A percentile compares a stretch with the other conserved stretches of the same genome.
Evolutionary conservation across 441 rosid species (phyloP).

Genomic region (Corymbia calophylla): DNA sequence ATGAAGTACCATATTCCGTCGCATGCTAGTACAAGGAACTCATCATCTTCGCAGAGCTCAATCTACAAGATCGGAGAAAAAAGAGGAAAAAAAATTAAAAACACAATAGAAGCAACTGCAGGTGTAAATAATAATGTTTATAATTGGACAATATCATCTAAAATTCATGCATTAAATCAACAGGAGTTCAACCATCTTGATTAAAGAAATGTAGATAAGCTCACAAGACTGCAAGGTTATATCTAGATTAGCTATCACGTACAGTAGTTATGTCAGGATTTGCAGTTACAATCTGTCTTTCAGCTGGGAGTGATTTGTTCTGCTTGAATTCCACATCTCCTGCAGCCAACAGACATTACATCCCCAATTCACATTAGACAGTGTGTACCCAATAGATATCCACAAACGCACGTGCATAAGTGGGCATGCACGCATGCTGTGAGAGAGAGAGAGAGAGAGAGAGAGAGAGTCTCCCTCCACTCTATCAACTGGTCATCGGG

Average conservation of each 20-base stretch:
- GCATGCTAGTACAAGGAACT: conserved; percentile 86
- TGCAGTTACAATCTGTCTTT: conserved; percentile 36
- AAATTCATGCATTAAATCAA: background rate
- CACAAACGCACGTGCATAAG: background rate
- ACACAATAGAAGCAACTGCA: background rate
- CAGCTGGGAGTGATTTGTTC: conserved; percentile 44
- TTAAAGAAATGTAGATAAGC: background rate
- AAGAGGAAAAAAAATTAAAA: conserved; percentile 1
- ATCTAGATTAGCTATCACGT: conserved; percentile 1
- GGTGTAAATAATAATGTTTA: background rate
- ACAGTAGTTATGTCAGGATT: conserved; percentile 70
- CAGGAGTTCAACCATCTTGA: background rate
- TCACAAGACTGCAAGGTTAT: background rate
- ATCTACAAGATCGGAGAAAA: conserved; percentile 33
- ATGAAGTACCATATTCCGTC: conserved; percentile 70
- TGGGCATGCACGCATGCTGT: rapidly evolving
- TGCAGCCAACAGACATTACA: conserved; percentile 20
- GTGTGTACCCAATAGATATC: background rate
- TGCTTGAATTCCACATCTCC: conserved; percentile 96
- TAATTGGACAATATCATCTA: background rate
- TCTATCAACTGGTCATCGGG: background rate
- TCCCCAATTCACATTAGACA: background rate
- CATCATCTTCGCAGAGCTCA: conserved; percentile 93
- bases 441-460: background rate
- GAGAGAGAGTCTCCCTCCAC: background rate